These are phyloP conservation scores for Penicillium digitatum DNA, from an alignment of 2,329 filamentous ascomycete species.

Conservation along the genomic window DNA sequence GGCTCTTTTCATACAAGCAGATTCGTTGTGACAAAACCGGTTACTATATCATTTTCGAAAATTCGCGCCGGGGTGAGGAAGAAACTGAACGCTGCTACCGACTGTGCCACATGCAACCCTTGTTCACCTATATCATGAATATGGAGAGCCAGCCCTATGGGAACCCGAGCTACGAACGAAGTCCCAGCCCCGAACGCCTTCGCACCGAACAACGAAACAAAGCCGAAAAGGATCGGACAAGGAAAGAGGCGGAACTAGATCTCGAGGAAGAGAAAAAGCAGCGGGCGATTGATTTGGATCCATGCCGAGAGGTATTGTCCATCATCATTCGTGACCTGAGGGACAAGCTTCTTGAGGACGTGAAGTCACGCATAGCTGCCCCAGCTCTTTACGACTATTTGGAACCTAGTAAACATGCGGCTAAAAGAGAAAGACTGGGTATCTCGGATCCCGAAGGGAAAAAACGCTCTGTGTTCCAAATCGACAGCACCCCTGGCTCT, in stretches of 20 bases:
- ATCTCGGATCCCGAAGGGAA: constrained; percentile 65
- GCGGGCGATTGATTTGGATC: constrained; percentile 81
- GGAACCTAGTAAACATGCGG: constrained; percentile 72
- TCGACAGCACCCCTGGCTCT: constrained; percentile 62
- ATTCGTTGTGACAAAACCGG: constrained; percentile 80
- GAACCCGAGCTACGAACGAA: constrained; percentile 58
- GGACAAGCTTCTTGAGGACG: constrained; percentile 82
- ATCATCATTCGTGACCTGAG: constrained; percentile 74
- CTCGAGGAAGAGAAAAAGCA: constrained; percentile 86
- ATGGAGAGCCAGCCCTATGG: constrained; percentile 78
- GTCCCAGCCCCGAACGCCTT: constrained; percentile 44
- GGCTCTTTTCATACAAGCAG: constrained; percentile 74
- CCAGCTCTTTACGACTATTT: constrained; percentile 76
- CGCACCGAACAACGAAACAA: constrained; percentile 52
- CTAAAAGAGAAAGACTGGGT: constrained; percentile 75
- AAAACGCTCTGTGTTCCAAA: constrained; percentile 53
- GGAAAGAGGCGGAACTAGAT: constrained; percentile 73
- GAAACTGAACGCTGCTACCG: constrained; percentile 78
- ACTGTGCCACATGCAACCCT: constrained; percentile 71
- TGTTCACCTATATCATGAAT: constrained; percentile 90
- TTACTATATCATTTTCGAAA: constrained; percentile 88
- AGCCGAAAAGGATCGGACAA: constrained; percentile 63
- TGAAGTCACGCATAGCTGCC: constrained; percentile 80
- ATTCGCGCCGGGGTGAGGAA: constrained; percentile 68
- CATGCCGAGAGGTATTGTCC: constrained; percentile 77